A percentile compares a stretch with the other conserved stretches of the same genome.
These are phyloP conservation scores for Kockovaella imperatae DNA, from an alignment of 768 basidiomycete genomes.

Conservation along the genomic window DNA sequence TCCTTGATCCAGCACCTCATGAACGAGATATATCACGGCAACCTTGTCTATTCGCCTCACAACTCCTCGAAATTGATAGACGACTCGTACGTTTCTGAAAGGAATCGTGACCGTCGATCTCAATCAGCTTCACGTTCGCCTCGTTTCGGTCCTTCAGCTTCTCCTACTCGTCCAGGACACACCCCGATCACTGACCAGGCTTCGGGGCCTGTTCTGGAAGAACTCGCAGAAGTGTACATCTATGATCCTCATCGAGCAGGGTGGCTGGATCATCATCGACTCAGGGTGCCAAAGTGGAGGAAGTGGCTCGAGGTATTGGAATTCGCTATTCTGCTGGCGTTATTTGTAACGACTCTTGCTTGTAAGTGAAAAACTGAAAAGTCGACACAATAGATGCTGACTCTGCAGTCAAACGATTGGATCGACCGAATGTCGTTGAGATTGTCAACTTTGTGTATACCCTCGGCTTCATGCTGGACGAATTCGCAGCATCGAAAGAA, in stretches of 20 bases:
- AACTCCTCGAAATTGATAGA: conserved; percentile 66
- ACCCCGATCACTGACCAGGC: not conserved
- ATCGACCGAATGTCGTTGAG: conserved; percentile 58
- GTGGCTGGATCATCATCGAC: conserved; percentile 70
- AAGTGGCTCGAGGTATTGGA: conserved; percentile 59
- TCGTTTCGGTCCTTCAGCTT: conserved; percentile 52
- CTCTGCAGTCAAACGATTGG: conserved; percentile 53
- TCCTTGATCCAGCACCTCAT: conserved; percentile 80
- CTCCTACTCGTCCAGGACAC: not conserved
- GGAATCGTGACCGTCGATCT: conserved; percentile 59
- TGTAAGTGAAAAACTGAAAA: conserved; percentile 50
- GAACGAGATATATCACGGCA: conserved; percentile 70
- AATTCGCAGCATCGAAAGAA: conserved; percentile 79
- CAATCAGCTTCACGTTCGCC: conserved; percentile 45
- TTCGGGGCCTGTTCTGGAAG: conserved; percentile 7
- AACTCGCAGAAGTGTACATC: conserved; percentile 33
- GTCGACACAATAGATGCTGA: conserved; percentile 1
- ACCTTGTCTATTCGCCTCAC: conserved; percentile 47
- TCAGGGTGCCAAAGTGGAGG: conserved; percentile 67
- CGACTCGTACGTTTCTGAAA: conserved; percentile 65
- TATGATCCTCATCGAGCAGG: conserved; percentile 43
- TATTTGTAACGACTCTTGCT: conserved; percentile 66
- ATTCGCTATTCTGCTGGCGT: conserved; percentile 59
- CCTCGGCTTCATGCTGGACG: conserved; percentile 69
- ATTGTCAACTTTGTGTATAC: conserved; percentile 66